Evolutionary conservation across 1,284 basidiomycete genomes (phyloP), one percentile per base, ranked within the genome.

Genomic region (Melampsora americana): DNA sequence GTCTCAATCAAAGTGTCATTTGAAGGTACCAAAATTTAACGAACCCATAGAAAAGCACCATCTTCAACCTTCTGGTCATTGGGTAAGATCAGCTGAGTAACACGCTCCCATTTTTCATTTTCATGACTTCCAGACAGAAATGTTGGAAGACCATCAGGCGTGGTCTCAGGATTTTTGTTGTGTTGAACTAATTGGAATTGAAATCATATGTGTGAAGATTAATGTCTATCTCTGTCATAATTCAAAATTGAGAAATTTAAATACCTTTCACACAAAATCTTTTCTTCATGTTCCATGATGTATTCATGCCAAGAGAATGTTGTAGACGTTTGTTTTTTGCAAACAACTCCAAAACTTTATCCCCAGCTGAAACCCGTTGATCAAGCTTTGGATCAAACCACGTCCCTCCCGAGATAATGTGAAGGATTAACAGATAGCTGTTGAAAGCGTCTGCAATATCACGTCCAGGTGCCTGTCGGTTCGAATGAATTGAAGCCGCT

Each of bases 61-160:
- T 48, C 46, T 48, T 48, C 46, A 48, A 48, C 46, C 46, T 48
- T 48, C 46, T 48, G 46, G n/a, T 48, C 14, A 48, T 48, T 48
- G n/a, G 46, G n/a, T 1, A 48, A 48, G 2, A 48, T 48, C 46
- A 48, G n/a, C 14, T 48, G 2, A 48, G 46, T 48, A 12, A 48
- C 46, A 48, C 2, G 14, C 46, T 48, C 46, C 2, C 14, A 48
- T n/a, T 48, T 48, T 48, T 48, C 46, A 48, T 48, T 1, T 12
- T n/a, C 46, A 48, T 1, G n/a, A 48, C 14, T 14, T 14, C 2
- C 46, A 48, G 46, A 48, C 46, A 48, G n/a, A n/a, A 48, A 1
- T 14, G 46, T 48, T 48, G 46, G 46, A 14, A 48, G 46, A 48
- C 46, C 46, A 48, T 48, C 1, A 48, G 46, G 2, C 14, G 46